Evolutionary conservation across 2,329 filamentous ascomycete species (phyloP), one percentile per base, ranked within the genome.

Genomic region (Fusarium cyanostomum): DNA sequence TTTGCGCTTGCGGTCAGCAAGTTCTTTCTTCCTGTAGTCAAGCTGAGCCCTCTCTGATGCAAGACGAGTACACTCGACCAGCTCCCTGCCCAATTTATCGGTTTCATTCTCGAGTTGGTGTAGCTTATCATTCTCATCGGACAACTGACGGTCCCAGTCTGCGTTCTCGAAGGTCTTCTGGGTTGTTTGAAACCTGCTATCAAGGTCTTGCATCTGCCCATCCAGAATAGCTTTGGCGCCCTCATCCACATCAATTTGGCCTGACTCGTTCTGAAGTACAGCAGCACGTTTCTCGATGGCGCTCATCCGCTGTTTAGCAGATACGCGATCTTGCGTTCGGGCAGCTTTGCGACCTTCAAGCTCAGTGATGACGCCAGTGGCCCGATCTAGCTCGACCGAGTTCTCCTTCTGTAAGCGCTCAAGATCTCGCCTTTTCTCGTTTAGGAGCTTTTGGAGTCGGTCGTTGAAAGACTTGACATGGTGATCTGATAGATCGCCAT

Each of bases 1-100:
- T 60, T 90, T 91, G 30, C 86, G 85, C 73, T 91, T 86, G 52
- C 89, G 86, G 65, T 92, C 89, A 62, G 86, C 86, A 26, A 92
- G 77, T 71, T 97, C 91, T 68, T 93, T 94, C 71, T 90, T 93
- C 30, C 94, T 84, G 67, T 91, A 88, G 55, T 96, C 92, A 10
- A 99, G 83, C 68, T 91, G 89, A 11, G 94, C 95, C 33, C 93
- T 85, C 62, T 96, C 93, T 5, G 89, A 88, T 7, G 93, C 92
- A 55, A 91, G 85, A 55, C 89, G 88, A 3, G 91, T 96, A 56
- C 90, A 92, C 69, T 96, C 90, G 8, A 93, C 85, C 31, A 97
- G 85, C 72, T 98, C 94, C n/a, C 84, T 80, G 39, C 90, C 89
- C 26, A 98, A 82, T 66, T 83, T 87, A 31, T 91, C 87, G 57